Conservation (phyloP, 1,284 basidiomycete species). For the Omphalotus olearius region DNA sequence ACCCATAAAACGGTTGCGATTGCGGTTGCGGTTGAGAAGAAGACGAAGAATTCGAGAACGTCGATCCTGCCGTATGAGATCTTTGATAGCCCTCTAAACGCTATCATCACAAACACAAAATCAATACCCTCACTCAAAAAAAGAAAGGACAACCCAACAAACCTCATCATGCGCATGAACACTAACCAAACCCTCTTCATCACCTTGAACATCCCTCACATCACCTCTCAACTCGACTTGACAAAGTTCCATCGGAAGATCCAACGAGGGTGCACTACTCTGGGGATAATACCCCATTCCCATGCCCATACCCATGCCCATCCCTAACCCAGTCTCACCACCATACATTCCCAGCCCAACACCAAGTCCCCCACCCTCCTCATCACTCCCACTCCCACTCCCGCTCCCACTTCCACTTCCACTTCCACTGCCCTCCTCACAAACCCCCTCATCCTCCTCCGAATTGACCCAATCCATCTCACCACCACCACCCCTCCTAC, state of each 20-base stretch:
- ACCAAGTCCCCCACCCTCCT: constrained; percentile 23
- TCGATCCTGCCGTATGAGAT: background rate
- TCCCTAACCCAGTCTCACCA: constrained; percentile 18
- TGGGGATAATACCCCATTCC: background rate
- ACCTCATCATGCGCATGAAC: too few relatives aligned
- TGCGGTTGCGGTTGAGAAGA: background rate
- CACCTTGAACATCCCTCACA: constrained; percentile 53
- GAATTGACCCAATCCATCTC: constrained; percentile 16
- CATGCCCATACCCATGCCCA: constrained; percentile 26
- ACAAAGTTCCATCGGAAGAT: constrained; percentile 42
- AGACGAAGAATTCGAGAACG: background rate
- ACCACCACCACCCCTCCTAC: constrained; percentile 29
- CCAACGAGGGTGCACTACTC: constrained; percentile 23
- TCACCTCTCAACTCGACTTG: constrained; percentile 57
- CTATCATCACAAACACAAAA: too few relatives aligned
- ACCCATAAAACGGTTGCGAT: background rate
- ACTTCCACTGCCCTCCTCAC: constrained; percentile 18
- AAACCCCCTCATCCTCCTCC: constrained; percentile 15
- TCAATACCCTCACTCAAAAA: constrained; percentile 4
- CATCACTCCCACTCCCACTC: constrained; percentile 21
- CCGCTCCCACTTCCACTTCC: constrained; percentile 22
- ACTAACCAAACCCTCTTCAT: constrained; percentile 54
- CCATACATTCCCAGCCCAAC: constrained; percentile 27
- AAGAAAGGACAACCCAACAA: too few relatives aligned
- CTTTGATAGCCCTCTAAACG: too few relatives aligned